Evolutionary conservation across 148 eudicot genomes (phyloP).

Genomic region (Amaranthus hypochondriacus): DNA sequence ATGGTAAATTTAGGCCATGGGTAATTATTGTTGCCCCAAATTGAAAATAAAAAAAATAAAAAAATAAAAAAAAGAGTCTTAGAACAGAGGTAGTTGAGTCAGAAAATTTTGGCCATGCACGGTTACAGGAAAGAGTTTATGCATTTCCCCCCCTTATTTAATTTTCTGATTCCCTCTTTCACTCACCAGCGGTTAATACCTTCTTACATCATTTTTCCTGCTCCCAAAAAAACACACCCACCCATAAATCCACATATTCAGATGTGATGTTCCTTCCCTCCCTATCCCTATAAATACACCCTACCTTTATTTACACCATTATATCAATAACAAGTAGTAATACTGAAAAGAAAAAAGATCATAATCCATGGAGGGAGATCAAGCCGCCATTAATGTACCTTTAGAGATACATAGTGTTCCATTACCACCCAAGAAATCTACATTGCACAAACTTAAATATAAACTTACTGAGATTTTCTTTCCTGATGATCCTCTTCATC

Average conservation of each 20-base stretch:
- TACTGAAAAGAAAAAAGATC: not conserved
- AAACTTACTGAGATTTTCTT: slow-evolving; percentile 72
- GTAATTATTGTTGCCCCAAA: not conserved
- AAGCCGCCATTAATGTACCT: slow-evolving; percentile 22
- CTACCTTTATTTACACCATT: not conserved
- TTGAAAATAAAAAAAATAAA: too few relatives aligned
- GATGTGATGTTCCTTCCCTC: slow-evolving; percentile 7
- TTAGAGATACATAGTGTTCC: slow-evolving; percentile 26
- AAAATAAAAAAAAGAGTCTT: not conserved
- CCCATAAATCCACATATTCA: not conserved
- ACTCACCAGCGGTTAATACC: slow-evolving; percentile 7
- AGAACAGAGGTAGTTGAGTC: slow-evolving; percentile 17
- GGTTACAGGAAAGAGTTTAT: not conserved
- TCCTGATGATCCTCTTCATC: slow-evolving; percentile 86
- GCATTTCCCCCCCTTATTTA: not conserved
- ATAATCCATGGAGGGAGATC: not conserved
- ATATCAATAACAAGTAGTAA: not conserved
- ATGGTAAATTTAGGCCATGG: too few relatives aligned
- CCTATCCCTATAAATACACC: not conserved
- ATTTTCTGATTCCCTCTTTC: slow-evolving; percentile 7
- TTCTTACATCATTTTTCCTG: not conserved
- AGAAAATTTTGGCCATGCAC: slow-evolving; percentile 3
- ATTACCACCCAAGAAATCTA: slow-evolving; percentile 60
- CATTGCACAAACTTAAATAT: slow-evolving; percentile 50
- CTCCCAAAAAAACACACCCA: slow-evolving; percentile 3